Evolutionary conservation across 345 rosid genomes (phyloP).

Genomic region (Lepidium africanum): DNA sequence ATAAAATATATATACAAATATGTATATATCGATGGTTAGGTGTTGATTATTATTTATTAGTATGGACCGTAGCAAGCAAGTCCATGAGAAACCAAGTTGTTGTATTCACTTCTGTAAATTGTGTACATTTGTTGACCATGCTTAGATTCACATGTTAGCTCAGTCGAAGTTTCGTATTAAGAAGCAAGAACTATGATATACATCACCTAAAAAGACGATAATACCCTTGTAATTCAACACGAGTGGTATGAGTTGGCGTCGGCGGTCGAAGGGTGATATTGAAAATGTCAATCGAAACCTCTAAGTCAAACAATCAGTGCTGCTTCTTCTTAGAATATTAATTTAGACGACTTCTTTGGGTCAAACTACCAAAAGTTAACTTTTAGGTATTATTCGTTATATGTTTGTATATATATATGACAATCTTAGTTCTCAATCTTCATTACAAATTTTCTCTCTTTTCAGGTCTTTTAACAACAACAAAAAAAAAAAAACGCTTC

Average conservation of each 20-base stretch:
- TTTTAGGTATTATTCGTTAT: neutral
- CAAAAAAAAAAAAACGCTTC: neutral
- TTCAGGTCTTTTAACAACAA: neutral
- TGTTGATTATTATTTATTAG: neutral
- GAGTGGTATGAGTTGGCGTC: neutral
- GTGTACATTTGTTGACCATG: slow-evolving; percentile 19
- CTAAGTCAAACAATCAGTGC: slow-evolving; percentile 25
- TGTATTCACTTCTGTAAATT: neutral
- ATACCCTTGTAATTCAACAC: neutral
- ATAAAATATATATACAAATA: too few relatives aligned
- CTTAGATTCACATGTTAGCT: neutral
- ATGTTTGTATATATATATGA: neutral
- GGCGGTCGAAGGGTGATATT: slow-evolving; percentile 10
- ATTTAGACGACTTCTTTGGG: slow-evolving; percentile 22
- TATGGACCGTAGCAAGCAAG: neutral
- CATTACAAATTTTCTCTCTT: slow-evolving; percentile 11
- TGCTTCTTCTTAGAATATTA: slow-evolving; percentile 14
- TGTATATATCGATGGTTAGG: neutral
- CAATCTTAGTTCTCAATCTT: neutral
- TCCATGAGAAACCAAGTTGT: slow-evolving; percentile 24
- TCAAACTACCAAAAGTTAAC: slow-evolving; percentile 15
- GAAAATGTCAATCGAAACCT: slow-evolving; percentile 7
- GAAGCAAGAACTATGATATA: neutral
- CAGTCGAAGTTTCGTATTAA: neutral
- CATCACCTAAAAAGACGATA: neutral